These are phyloP conservation scores for Trichoderma reesei DNA, from an alignment of 495 filamentous ascomycete species.

Conservation along the genomic window DNA sequence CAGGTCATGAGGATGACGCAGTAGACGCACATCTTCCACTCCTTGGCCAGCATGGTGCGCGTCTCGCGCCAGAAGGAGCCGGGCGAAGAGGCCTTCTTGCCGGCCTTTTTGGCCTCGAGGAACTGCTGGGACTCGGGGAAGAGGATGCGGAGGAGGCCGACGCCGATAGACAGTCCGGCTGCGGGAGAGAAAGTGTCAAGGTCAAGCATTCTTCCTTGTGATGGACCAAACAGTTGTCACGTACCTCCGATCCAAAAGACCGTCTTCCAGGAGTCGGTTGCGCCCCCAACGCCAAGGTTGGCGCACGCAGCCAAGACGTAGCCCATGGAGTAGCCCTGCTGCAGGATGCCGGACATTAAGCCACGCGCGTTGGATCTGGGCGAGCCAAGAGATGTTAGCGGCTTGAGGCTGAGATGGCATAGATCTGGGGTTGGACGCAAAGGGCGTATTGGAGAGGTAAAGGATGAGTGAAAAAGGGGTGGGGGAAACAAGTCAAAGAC, in stretches of 20 bases:
- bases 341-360: slow-evolving; percentile 67
- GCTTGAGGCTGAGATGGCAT: neutral
- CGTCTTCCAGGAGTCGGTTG: slow-evolving; percentile 48
- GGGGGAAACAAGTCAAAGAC: neutral
- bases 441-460: neutral
- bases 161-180: slow-evolving; percentile 51
- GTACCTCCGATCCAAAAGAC: slow-evolving; percentile 43
- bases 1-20: slow-evolving; percentile 63
- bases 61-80: slow-evolving; percentile 52
- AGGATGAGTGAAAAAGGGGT: neutral
- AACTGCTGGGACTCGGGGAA: slow-evolving; percentile 69
- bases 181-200: too few species aligned
- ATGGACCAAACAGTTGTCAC: neutral
- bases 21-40: slow-evolving; percentile 66
- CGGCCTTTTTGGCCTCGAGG: slow-evolving; percentile 48
- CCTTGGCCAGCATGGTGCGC: slow-evolving; percentile 49
- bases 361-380: slow-evolving; percentile 48
- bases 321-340: slow-evolving; percentile 69
- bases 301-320: slow-evolving; percentile 64
- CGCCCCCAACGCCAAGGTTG: slow-evolving; percentile 55
- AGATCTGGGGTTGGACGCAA: too few species aligned
- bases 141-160: slow-evolving; percentile 51
- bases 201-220: too few species aligned
- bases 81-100: slow-evolving; percentile 36
- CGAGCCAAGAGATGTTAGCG: slow-evolving; percentile 10